Conservation (phyloP, 176 grass and related monocot species). For the sorghum (Sorghum bicolor) region DNA sequence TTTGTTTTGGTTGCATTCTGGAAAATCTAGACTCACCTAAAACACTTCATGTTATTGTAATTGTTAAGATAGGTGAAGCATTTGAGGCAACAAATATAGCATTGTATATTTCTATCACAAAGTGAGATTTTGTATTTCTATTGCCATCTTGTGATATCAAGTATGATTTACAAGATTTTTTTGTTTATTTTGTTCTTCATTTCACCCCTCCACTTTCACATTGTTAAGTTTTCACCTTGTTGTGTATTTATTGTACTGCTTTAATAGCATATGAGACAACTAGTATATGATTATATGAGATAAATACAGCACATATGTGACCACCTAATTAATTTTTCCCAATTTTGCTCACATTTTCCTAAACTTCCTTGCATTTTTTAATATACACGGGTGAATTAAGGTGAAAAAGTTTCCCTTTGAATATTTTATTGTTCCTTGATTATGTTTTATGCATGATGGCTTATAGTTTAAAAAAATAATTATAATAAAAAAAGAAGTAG, state of each 20-base stretch:
- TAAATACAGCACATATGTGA: not conserved
- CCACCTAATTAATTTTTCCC: not conserved
- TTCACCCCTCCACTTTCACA: not conserved
- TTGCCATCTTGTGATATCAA: not conserved
- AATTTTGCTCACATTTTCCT: not conserved
- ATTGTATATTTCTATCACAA: not conserved
- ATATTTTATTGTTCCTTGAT: not conserved
- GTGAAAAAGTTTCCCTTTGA: not conserved
- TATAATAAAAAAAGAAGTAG: not conserved
- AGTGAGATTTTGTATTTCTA: not conserved
- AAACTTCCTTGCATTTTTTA: not conserved
- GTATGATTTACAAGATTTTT: not conserved
- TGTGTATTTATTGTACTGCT: not conserved
- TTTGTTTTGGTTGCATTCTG: not conserved
- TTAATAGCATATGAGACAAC: not conserved
- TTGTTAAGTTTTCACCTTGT: not conserved
- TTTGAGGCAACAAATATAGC: not conserved
- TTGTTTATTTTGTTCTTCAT: not conserved
- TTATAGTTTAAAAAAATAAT: not conserved
- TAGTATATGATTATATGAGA: not conserved
- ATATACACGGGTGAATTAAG: not conserved
- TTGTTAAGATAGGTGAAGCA: not conserved
- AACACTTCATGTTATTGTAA: not conserved
- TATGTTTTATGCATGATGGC: not conserved
- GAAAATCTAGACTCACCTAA: not conserved